Evolutionary conservation across 495 filamentous ascomycete genomes (phyloP).

Genomic region (Filosporella fistucella): DNA sequence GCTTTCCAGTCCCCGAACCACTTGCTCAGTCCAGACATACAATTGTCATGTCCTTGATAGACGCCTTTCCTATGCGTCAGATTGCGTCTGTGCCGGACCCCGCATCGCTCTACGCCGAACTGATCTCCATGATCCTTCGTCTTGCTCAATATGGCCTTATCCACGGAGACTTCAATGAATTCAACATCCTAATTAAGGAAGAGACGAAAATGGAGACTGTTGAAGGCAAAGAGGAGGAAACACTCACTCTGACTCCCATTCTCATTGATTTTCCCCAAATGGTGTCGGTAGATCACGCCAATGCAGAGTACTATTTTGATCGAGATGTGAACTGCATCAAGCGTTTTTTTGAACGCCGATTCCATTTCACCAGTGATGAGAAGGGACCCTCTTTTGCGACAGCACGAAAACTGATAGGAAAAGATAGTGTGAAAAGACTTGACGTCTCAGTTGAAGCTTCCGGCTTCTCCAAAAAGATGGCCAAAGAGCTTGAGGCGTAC

Average conservation of each 20-base stretch:
- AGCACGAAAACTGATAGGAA: conserved; percentile 68
- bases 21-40: conserved; percentile 87
- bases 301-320: conserved; percentile 94
- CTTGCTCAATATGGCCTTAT: conserved; percentile 88
- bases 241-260: conserved; percentile 54
- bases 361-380: conserved; percentile 77
- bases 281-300: conserved; percentile 89
- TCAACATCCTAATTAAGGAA: conserved; percentile 93
- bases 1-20: conserved; percentile 84
- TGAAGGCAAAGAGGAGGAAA: conserved; percentile 17
- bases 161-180: conserved; percentile 99
- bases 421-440: conserved; percentile 60
- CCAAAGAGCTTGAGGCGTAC: conserved; percentile 84
- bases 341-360: conserved; percentile 82
- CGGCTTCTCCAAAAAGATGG: conserved; percentile 94
- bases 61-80: conserved; percentile 85
- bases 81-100: conserved; percentile 75
- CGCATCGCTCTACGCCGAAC: conserved; percentile 74
- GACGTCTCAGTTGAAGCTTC: conserved; percentile 90
- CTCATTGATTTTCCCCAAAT: conserved; percentile 99
- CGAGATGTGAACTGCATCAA: conserved; percentile 93
- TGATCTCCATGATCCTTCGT: conserved; percentile 81
- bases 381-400: conserved; percentile 82
- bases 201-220: conserved; percentile 31
- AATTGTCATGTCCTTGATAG: conserved; percentile 87